Base-by-base conservation (phyloP, 2,329 filamentous ascomycete genomes). In the Alternaria novae-zelandiae region DNA sequence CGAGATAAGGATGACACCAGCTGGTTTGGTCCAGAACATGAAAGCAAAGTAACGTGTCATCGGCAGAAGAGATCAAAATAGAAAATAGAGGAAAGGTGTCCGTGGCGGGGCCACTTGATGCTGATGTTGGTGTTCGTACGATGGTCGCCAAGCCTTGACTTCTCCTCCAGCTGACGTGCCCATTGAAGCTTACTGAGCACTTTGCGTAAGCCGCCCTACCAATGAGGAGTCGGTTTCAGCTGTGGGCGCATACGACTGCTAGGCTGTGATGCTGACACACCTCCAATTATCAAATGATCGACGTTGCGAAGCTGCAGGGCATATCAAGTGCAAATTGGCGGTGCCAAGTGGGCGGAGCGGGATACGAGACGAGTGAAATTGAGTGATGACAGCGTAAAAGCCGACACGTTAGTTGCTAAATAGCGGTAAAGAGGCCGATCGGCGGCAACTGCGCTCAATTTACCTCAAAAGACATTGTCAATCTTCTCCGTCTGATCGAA, bases 401-500 rank as follows among this genome's bases (percentile, higher is more conserved):
- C 15, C 46, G 23, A 49, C 21, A 12, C n/a, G 10, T 25, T 23
- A 15, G 15, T 17, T 20, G 6, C 21, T 30, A 15, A 43, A 32
- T 30, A 10, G 23, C 46, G 11, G 26, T 36, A 11, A 41, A 43
- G 8, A 41, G 28, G 26, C 13, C 32, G 17, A 49, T 20, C n/a
- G 13, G 20, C n/a, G 10, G 21, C 26, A 11, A 5, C 5, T n/a
- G 20, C 10, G 30, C 36, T 41, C 15, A 17, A 17, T 17, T 6
- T 30, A 36, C 5, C 23, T 54, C 57, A 75, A 49, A 76, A 77
- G 2, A 76, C 28, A 6, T 66, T 69, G 15, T 75, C 68, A 20
- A 78, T 62, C 56, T 67, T 74, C 4, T 77, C 66, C 2, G 62
- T 57, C 74, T 89, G 87, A 59, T 85, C 78, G 70, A 90, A 90